Conservation (phyloP, 139 green algal species). For the Chlorokybus atmophyticus region DNA sequence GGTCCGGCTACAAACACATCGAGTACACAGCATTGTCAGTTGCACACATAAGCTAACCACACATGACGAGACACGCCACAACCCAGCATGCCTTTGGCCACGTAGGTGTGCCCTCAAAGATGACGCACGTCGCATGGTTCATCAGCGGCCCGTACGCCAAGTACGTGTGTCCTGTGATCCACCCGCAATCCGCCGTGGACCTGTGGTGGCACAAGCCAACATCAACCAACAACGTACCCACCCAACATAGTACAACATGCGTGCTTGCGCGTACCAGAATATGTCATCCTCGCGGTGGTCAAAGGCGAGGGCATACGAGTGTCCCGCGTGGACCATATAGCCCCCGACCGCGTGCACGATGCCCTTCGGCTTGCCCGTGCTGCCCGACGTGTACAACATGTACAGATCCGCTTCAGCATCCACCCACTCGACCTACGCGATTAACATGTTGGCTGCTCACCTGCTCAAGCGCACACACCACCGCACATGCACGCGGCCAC, state of each 20-base stretch:
- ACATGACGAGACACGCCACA: no score
- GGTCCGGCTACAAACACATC: conserved; percentile 41
- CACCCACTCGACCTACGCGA: conserved; percentile 73
- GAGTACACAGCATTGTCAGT: no score
- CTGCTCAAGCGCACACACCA: no score
- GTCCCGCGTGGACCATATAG: conserved; percentile 48
- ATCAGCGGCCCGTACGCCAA: conserved; percentile 67
- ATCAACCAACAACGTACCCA: no score
- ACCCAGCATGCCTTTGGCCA: conserved; percentile 69
- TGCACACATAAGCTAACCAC: no score
- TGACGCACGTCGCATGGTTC: conserved; percentile 53
- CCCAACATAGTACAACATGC: no score
- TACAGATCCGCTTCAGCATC: conserved; percentile 63
- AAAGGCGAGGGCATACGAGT: conserved; percentile 39
- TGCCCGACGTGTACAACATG: conserved; percentile 79
- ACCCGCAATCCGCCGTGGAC: conserved; percentile 92
- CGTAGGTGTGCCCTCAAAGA: conserved; percentile 86
- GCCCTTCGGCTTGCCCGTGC: conserved; percentile 40
- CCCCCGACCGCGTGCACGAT: conserved; percentile 36
- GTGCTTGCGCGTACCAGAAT: conserved; percentile 20
- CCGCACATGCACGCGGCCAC: no score
- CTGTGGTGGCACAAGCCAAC: no score
- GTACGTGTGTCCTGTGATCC: conserved; percentile 79
- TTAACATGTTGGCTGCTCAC: no score
- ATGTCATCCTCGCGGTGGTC: conserved; percentile 31